Evolutionary conservation across 257 asterid species (phyloP).

Genomic region (Nicotiana obtusifolia): DNA sequence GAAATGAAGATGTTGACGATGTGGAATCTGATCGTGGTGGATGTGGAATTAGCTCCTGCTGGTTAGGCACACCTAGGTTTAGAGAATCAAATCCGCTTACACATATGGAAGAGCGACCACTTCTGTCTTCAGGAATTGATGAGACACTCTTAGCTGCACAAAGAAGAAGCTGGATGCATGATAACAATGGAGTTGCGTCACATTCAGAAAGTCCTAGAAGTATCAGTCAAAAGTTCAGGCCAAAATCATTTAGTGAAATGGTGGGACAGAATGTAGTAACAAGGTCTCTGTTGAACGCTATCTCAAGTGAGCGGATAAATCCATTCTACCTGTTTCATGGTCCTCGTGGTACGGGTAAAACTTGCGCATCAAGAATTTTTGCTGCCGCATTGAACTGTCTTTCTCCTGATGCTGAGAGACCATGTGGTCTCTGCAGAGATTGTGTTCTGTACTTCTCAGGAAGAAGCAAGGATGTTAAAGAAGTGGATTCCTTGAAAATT

Average conservation of each 20-base stretch:
- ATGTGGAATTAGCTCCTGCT: conserved; percentile 71
- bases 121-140: conserved; percentile 32
- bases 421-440: conserved; percentile 77
- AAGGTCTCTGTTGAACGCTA: conserved; percentile 52
- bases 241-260: conserved; percentile 65
- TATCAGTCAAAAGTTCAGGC: conserved; percentile 59
- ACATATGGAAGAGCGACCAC: conserved; percentile 48
- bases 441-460: conserved; percentile 69
- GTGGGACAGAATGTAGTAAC: conserved; percentile 64
- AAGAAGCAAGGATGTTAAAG: conserved; percentile 54
- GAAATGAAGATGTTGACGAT: conserved; percentile 40
- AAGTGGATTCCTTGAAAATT: conserved; percentile 54
- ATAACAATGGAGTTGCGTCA: conserved; percentile 22
- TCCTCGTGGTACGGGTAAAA: conserved; percentile 90
- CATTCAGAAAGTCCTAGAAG: conserved; percentile 51
- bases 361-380: conserved; percentile 72
- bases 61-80: conserved; percentile 53
- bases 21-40: conserved; percentile 55
- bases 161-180: conserved; percentile 19
- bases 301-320: conserved; percentile 40
- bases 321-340: conserved; percentile 74
- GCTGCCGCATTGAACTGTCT: conserved; percentile 90
- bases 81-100: conserved; percentile 35
- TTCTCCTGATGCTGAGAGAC: conserved; percentile 42
- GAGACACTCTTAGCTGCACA: conserved; percentile 13